Evolutionary conservation across 306 rosid species (phyloP).

Genomic region (Pterocarpus macrocarpus): DNA sequence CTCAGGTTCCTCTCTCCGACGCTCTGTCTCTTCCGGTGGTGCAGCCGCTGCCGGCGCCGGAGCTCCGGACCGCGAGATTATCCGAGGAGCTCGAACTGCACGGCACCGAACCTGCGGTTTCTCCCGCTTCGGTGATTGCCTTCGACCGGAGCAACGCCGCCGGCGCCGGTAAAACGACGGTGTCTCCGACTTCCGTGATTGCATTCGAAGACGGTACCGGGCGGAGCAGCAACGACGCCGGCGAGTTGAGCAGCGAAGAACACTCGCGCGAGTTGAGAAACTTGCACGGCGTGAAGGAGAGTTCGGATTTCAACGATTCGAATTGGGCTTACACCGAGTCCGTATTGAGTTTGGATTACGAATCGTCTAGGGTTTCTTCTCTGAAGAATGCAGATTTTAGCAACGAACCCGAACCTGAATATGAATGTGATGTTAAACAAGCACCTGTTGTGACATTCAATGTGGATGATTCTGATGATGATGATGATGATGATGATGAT

Average conservation of each 20-base stretch:
- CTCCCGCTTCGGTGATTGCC: slow-evolving; percentile 75
- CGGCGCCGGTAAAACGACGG: slow-evolving; percentile 61
- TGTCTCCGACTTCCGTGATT: slow-evolving; percentile 87
- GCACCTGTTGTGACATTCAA: slow-evolving; percentile 57
- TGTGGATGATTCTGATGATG: slow-evolving; percentile 61
- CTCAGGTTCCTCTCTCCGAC: slow-evolving; percentile 59
- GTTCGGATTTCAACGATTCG: slow-evolving; percentile 70
- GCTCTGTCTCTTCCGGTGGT: slow-evolving; percentile 73
- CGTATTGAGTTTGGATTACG: slow-evolving; percentile 73
- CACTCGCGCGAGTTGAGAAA: slow-evolving; percentile 65
- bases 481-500: background rate
- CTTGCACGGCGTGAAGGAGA: slow-evolving; percentile 65
- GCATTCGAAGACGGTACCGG: slow-evolving; percentile 70
- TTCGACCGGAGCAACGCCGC: slow-evolving; percentile 61
- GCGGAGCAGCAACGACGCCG: slow-evolving; percentile 59
- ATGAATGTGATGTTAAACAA: slow-evolving; percentile 40
- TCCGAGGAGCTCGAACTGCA: slow-evolving; percentile 66
- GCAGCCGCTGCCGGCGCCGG: slow-evolving; percentile 71
- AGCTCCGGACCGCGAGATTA: slow-evolving; percentile 52
- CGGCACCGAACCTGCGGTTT: slow-evolving; percentile 62
- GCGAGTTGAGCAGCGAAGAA: slow-evolving; percentile 76
- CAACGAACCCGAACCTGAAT: slow-evolving; percentile 48
- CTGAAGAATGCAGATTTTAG: slow-evolving; percentile 53
- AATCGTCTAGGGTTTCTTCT: slow-evolving; percentile 79
- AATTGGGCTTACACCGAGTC: slow-evolving; percentile 63